phyloP scores from a whole-genome alignment of 78 protist species.

The Chrysochromulina tobinii region DNA sequence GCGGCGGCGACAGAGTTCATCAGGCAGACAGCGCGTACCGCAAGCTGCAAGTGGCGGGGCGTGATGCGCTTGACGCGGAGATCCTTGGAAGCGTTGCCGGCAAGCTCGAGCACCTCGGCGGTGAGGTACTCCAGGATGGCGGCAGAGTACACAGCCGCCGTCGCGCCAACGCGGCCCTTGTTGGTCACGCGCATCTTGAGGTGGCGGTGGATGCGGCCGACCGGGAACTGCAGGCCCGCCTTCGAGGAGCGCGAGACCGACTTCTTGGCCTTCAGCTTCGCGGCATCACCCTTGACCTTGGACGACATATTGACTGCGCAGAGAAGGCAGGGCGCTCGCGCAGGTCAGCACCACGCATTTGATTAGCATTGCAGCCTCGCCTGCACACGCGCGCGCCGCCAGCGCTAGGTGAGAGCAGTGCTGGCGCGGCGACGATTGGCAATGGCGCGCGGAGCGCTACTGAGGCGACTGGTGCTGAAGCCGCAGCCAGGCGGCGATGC shows the following conservation, averaged over 20 bases:
- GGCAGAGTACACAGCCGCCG: slow-evolving; percentile 92
- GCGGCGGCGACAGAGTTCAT: no score
- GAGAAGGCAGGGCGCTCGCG: no score
- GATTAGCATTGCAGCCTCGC: no score
- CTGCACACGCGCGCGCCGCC: no score
- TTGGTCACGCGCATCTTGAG: slow-evolving; percentile 74
- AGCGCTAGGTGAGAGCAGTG: no score
- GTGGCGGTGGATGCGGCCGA: slow-evolving; percentile 90
- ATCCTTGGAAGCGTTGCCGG: slow-evolving; percentile 87
- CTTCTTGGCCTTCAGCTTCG: slow-evolving; percentile 34
- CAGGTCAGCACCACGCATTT: no score
- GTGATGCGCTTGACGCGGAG: slow-evolving; percentile 88
- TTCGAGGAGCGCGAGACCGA: slow-evolving; percentile 48
- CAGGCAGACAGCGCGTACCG: slow-evolving; percentile 23
- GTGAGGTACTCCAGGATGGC: slow-evolving; percentile 92
- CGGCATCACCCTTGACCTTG: slow-evolving; percentile 27
- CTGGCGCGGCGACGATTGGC: no score
- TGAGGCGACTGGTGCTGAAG: no score
- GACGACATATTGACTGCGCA: not conserved
- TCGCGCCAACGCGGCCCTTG: slow-evolving; percentile 81
- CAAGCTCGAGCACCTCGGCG: slow-evolving; percentile 89
- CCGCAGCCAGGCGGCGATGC: no score
- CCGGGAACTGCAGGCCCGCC: slow-evolving; percentile 74
- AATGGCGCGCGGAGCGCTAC: no score
- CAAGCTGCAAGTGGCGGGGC: slow-evolving; percentile 96